Evolutionary conservation across 2,329 filamentous ascomycete species (phyloP), one percentile per base, ranked within the genome.

Genomic region (Phaeosphaeriaceae sp.): DNA sequence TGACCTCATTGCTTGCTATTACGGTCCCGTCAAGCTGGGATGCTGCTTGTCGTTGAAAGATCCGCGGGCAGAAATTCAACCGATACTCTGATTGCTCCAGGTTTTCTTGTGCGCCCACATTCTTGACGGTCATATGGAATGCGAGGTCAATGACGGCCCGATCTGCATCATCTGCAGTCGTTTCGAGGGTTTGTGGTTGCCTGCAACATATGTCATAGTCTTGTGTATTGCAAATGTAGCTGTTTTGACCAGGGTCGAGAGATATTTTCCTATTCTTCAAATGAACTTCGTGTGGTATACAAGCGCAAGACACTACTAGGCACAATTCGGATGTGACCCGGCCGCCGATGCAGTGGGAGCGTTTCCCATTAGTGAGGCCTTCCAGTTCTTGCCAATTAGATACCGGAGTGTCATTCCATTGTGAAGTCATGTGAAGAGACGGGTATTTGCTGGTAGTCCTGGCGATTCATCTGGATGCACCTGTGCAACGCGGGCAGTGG

Each of bases 41-140:
- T 53, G 45, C 31, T 13, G 19, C 9, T 41, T 53, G 44, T 48
- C 31, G 21, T 53, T 41, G 19, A 19, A 53, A 31, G 20, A 25
- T 24, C 40, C 17, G 19, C 50, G 42, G 42, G 9, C 25, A 53
- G 25, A 21, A 48, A 19, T 21, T 15, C 40, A 40, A 20, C 51
- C 31, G 44, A 21, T 9, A 53, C 10, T 25, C 17, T 41, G 27
- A 25, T 41, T 53, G 27, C 51, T 41, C 20, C 21, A 21, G n/a
- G n/a, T 53, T 17, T 25, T 48, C 7, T 22, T 36, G 21, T 53
- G 31, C 27, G 17, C 27, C 47, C 47, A 31, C 51, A 53, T 53
- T 48, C 51, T 48, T 53, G 27, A 33, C 25, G 22, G 44, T 47
- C 27, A 42, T 48, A 24, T 42, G 44, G 51, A 48, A 53, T 53